Base-by-base conservation (phyloP, 148 eudicot genomes). In the Hydrangea macrophylla region DNA sequence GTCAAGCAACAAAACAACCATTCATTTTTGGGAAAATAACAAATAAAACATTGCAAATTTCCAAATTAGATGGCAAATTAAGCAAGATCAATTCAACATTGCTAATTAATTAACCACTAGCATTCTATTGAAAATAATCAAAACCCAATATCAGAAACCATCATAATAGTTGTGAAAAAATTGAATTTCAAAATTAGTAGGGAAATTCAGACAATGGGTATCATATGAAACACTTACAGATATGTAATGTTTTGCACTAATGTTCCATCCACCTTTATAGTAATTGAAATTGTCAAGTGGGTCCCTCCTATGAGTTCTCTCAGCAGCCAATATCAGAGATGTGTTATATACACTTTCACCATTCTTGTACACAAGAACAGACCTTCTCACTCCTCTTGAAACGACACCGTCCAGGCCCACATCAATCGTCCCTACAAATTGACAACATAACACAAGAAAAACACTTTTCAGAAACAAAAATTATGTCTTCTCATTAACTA, bases 181-280 rank as follows among this genome's bases (percentile, higher is more conserved):
- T 7, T 45, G 17, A 42, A n/a, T n/a, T n/a, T n/a, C 50, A 42
- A 42, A 15, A 48, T 48, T 48, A n/a, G 7, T 1, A 42, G 1
- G 17, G 6, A 42, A 42, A 42, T n/a, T n/a, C n/a, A n/a, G n/a
- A n/a, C n/a, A 42, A 11, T 11, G 17, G 23, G 15, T 42, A 10
- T 48, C n/a, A n/a, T n/a, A n/a, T 28, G 42, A 45, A 30, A 55
- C 0, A 25, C 87, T 73, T 65, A 84, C 87, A 73, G 42, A 48
- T 9, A 69, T 11, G 75, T 84, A 84, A 73, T 81, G 85, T 17
- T 55, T 17, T 31, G 78, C 56, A n/a, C 77, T 81, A 24, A 81
- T 84, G 68, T 84, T 81, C 88, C 85, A 84, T n/a, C 88, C 88
- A 25, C 83, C 83, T 1, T 55, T 74, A 25, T 84, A 84, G 30